Evolutionary conservation across 1,284 basidiomycete genomes (phyloP).

Genomic region (Austroboletus rostrupii): DNA sequence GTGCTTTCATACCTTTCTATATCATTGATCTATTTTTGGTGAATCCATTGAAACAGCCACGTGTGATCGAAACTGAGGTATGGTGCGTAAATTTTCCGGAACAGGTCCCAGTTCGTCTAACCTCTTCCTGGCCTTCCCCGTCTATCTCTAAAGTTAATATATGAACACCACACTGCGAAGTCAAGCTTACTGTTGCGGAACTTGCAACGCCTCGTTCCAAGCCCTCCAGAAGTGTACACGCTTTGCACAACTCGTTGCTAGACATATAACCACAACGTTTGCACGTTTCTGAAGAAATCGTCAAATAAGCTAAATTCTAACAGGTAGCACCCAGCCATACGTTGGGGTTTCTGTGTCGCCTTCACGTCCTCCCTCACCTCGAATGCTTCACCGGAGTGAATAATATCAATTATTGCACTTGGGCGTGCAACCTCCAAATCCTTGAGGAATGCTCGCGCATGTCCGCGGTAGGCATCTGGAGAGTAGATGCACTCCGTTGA

Average conservation of each 20-base stretch:
- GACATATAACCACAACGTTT: slow-evolving; percentile 90
- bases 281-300: slow-evolving; percentile 66
- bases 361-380: slow-evolving; percentile 77
- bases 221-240: slow-evolving; percentile 86
- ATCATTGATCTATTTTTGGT: slow-evolving; percentile 10
- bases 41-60: slow-evolving; percentile 27
- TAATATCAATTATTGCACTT: slow-evolving; percentile 95
- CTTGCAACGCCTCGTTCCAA: slow-evolving; percentile 79
- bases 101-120: slow-evolving; percentile 56
- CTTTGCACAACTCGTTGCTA: slow-evolving; percentile 90
- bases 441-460: slow-evolving; percentile 92
- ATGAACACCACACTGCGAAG: neutral
- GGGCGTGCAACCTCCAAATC: slow-evolving; percentile 93
- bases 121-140: slow-evolving; percentile 60
- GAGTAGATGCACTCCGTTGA: slow-evolving; percentile 99
- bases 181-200: slow-evolving; percentile 58
- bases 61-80: slow-evolving; percentile 55
- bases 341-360: slow-evolving; percentile 72
- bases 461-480: slow-evolving; percentile 95
- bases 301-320: neutral
- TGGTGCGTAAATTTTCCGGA: slow-evolving; percentile 59
- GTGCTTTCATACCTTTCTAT: too few species aligned
- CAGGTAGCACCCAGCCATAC: slow-evolving; percentile 41
- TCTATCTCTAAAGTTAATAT: slow-evolving; percentile 37
- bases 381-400: slow-evolving; percentile 91